These are phyloP conservation scores for Nasturtium officinale DNA, from an alignment of 345 rosid species.

Conservation along the genomic window DNA sequence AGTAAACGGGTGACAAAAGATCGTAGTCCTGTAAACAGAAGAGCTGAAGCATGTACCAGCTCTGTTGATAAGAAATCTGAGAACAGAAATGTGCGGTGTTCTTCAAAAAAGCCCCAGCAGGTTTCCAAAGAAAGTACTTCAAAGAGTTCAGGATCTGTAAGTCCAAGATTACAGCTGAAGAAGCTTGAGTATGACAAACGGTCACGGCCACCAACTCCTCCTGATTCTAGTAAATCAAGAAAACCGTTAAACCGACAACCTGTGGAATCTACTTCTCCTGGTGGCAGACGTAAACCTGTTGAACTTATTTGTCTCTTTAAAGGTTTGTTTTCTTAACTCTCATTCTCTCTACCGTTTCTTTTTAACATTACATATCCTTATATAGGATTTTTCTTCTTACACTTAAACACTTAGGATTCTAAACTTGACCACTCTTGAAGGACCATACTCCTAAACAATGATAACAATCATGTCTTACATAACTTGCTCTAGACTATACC, in stretches of 20 bases:
- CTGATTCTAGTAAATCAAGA: slow-evolving; percentile 66
- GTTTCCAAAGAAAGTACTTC: slow-evolving; percentile 53
- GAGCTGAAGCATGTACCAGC: slow-evolving; percentile 45
- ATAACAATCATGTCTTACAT: too few relatives aligned
- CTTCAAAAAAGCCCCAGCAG: slow-evolving; percentile 50
- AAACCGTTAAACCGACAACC: slow-evolving; percentile 51
- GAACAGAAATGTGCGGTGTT: slow-evolving; percentile 50
- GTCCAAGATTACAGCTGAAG: slow-evolving; percentile 84
- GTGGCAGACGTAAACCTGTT: slow-evolving; percentile 61
- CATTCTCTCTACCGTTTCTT: too few relatives aligned
- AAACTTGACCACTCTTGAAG: too few relatives aligned
- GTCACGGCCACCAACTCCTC: slow-evolving; percentile 86
- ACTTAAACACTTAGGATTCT: too few relatives aligned
- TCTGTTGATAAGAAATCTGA: slow-evolving; percentile 56
- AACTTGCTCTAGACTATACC: too few relatives aligned
- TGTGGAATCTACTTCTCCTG: slow-evolving; percentile 59
- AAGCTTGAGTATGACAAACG: slow-evolving; percentile 69
- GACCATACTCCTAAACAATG: too few relatives aligned
- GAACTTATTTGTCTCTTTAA: too few relatives aligned
- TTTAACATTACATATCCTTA: too few relatives aligned
- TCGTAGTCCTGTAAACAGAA: slow-evolving; percentile 49
- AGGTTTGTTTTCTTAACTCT: too few relatives aligned
- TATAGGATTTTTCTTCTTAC: too few relatives aligned
- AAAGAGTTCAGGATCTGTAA: slow-evolving; percentile 67
- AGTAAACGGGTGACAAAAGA: slow-evolving; percentile 49